Evolutionary conservation across 345 rosid genomes (phyloP), one percentile per base, ranked within the genome.

Genomic region (Carallia brachiata): DNA sequence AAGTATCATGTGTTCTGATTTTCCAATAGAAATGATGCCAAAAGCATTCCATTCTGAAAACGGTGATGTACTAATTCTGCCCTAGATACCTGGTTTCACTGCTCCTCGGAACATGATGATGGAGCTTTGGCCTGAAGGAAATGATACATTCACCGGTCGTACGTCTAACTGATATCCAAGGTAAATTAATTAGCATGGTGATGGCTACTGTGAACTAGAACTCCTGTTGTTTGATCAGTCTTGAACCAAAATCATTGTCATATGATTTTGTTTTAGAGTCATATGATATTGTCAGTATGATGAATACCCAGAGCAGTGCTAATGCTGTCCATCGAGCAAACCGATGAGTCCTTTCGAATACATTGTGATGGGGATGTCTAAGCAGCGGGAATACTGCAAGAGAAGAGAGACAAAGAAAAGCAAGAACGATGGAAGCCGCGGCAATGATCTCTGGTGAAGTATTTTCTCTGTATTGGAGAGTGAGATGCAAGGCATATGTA

Each of bases 11-110:
- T 92, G 96, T 28, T 84, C 88, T 4, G 70, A 56, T 78, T 90
- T 85, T 16, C 86, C 86, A 39, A 86, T 82, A 2, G 96, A 90
- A 48, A 92, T 90, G 0, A 89, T 90, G 6, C 95, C 98, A 36
- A 92, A 92, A 17, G 96, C 95, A 18, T 92, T 96, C 98, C 98
- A 92, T 73, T 92, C 98, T 0, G 93, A 92, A 2, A 92, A 76
- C 4, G 96, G 96, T 5, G 96, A 92, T 0, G 95, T 95, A 73
- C 96, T 92, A n/a, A 90, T 92, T 75, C 98, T 78, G 3, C 96
- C 96, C 32, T 90, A 67, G 8, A 92, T 79, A 4, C 98, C 98
- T 0, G 96, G 66, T 72, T 87, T 81, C 17, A 88, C 80, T 18
- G 96, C 96, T 4, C 95, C 95, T 2, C 73, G 69, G 65, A 86